These are phyloP conservation scores for Colletotrichum higginsianum DNA, from an alignment of 2,329 filamentous ascomycete species.

Conservation along the genomic window DNA sequence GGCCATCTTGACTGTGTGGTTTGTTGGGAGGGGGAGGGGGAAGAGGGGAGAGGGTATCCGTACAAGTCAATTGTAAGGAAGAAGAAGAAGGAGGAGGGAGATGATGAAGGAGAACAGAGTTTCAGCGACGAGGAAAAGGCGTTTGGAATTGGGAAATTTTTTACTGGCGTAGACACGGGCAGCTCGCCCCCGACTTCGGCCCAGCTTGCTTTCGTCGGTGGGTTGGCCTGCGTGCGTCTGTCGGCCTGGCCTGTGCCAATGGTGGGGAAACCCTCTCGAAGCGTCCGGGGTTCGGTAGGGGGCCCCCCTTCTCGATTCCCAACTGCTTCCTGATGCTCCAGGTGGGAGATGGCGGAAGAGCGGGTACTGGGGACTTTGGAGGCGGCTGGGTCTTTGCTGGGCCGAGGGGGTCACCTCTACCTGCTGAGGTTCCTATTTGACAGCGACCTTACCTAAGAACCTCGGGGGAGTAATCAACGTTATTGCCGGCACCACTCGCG, in stretches of 20 bases:
- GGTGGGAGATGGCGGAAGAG: conserved; percentile 21
- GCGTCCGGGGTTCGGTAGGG: conserved; percentile 40
- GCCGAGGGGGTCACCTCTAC: conserved; percentile 35
- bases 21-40: conserved; percentile 54
- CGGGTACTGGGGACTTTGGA: conserved; percentile 43
- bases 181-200: conserved; percentile 44
- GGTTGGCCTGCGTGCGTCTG: conserved; percentile 31
- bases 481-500: conserved; percentile 33
- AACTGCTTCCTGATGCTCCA: conserved; percentile 21
- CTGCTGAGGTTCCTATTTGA: conserved; percentile 35
- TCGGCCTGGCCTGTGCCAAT: conserved; percentile 38
- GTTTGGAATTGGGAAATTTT: conserved; percentile 46
- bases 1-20: conserved; percentile 75
- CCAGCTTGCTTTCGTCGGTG: conserved; percentile 40
- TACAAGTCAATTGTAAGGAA: conserved; percentile 46
- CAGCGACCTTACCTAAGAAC: conserved; percentile 41
- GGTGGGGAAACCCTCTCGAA: conserved; percentile 39
- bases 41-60: conserved; percentile 49
- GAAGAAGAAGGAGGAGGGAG: conserved; percentile 22
- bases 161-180: conserved; percentile 42
- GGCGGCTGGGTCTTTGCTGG: conserved; percentile 29
- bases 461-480: conserved; percentile 39
- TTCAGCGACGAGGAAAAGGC: conserved; percentile 39
- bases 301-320: background rate
- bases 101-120: conserved; percentile 41